phyloP scores from a whole-genome alignment of 2,329 filamentous ascomycete species.

The Diplocarpon mali region DNA sequence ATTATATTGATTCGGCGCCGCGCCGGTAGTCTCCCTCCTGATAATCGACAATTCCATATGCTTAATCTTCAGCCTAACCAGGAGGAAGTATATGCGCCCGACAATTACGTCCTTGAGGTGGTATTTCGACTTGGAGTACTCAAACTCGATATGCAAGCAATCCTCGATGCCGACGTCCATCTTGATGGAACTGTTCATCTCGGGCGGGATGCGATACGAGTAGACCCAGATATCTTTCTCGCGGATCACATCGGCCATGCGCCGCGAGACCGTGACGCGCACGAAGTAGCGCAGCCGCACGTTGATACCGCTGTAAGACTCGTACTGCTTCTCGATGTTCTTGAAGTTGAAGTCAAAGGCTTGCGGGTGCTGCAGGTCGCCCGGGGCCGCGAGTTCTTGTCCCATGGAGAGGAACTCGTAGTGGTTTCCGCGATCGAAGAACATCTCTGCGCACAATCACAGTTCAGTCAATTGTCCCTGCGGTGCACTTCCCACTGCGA shows the following conservation, averaged over 20 bases:
- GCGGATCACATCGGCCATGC: constrained; percentile 95
- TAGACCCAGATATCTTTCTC: constrained; percentile 99
- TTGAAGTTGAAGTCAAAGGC: constrained; percentile 99
- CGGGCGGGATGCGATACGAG: constrained; percentile 92
- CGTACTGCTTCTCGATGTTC: constrained; percentile 99
- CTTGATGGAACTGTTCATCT: constrained; percentile 98
- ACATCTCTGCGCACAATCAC: constrained; percentile 64
- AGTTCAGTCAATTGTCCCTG: neutral
- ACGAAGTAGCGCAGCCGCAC: constrained; percentile 98
- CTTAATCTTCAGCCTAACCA: constrained; percentile 97
- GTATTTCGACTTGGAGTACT: constrained; percentile 99
- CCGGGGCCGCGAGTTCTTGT: constrained; percentile 91
- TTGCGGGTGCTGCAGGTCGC: constrained; percentile 96
- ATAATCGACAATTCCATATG: constrained; percentile 99
- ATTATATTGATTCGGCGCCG: constrained; percentile 97
- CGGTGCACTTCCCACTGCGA: neutral
- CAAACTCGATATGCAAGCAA: constrained; percentile 97
- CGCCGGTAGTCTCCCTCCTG: constrained; percentile 88
- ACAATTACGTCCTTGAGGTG: constrained; percentile 99
- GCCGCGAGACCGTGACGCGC: constrained; percentile 86
- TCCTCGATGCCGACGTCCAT: constrained; percentile 99
- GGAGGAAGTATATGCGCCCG: constrained; percentile 92
- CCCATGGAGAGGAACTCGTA: constrained; percentile 97
- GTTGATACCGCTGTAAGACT: constrained; percentile 99
- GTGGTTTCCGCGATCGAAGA: constrained; percentile 97